Base-by-base conservation (phyloP, 2,329 filamentous ascomycete species). In the Nannizziopsis barbatae region DNA sequence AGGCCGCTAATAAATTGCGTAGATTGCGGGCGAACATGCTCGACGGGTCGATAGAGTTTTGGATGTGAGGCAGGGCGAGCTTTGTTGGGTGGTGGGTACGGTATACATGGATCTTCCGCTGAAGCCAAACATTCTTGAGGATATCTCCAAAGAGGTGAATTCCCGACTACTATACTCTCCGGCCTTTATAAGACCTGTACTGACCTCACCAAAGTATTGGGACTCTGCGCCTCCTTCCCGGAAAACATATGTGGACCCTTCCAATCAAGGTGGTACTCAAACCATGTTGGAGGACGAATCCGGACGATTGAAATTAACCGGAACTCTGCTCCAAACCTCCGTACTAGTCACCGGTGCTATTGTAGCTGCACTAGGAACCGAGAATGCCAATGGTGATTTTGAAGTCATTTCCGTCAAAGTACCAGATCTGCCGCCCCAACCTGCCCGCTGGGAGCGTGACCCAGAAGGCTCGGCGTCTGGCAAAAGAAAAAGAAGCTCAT, bases 91-190 rank as follows among this genome's bases (percentile, higher is more conserved):
- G 12, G 76, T 83, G 0, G 92, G 93, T 12, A 98, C 92, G 0
- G 80, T 96, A 30, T 98, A 94, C 65, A 94, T 96, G 84, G 87
- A 96, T 55, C 89, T 98, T 86, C 79, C 85, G 2, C 67, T 95
- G 60, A 98, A 98, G 70, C 92, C 93, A 1, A 94, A 93, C 61
- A 90, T 98, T 63, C 71, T 98, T 31, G 89, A 95, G 51, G 92
- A 98, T 58, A 85, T 98, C 37, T 84, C 86, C 36, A 94, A 93
- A 67, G 90, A 95, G 66, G 86, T 89, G 69, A 55, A 77, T 65
- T 10, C 39, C 6, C 22, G 10, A 15, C 12, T 9, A 10, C 7
- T 11, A 30, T 38, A 6, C 5, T 31, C 22, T 22, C 12, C 44
- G 52, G 18, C 5, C 14, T 9, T 17, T 43, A 5, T 12, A n/a